Percentiles rank a stretch among this genome's conserved stretches.
Evolutionary conservation across 2,329 filamentous ascomycete genomes (phyloP).

Genomic region (Exophiala xenobiotica): DNA sequence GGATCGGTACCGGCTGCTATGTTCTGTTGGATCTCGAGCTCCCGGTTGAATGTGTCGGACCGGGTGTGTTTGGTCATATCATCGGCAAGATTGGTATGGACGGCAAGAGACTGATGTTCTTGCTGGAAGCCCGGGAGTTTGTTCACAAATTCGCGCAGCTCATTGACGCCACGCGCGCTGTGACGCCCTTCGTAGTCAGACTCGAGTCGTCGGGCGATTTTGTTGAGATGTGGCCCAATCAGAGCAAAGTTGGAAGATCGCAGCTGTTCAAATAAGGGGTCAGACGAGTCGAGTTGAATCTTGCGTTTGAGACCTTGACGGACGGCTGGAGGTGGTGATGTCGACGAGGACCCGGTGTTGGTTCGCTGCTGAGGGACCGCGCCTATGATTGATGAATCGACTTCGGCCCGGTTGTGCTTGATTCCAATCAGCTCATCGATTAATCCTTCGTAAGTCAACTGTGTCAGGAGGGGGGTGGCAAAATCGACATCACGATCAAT

Average conservation of each 20-base stretch:
- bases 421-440: slow-evolving; percentile 94
- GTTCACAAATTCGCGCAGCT: slow-evolving; percentile 91
- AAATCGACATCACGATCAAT: slow-evolving; percentile 95
- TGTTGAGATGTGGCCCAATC: slow-evolving; percentile 84
- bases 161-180: slow-evolving; percentile 80
- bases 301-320: slow-evolving; percentile 77
- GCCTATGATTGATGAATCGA: slow-evolving; percentile 86
- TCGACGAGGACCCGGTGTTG: slow-evolving; percentile 56
- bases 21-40: slow-evolving; percentile 93
- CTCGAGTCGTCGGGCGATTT: slow-evolving; percentile 80
- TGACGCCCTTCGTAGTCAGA: slow-evolving; percentile 87
- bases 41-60: slow-evolving; percentile 81
- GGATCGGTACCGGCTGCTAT: slow-evolving; percentile 87
- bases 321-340: slow-evolving; percentile 49
- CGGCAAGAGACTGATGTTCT: slow-evolving; percentile 87
- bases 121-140: slow-evolving; percentile 89
- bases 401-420: slow-evolving; percentile 85
- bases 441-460: slow-evolving; percentile 93
- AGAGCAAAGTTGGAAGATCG: slow-evolving; percentile 94
- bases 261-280: slow-evolving; percentile 83
- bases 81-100: slow-evolving; percentile 88
- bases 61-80: slow-evolving; percentile 93
- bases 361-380: slow-evolving; percentile 57
- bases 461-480: slow-evolving; percentile 85
- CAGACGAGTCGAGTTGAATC: slow-evolving; percentile 82